A percentile compares a stretch with the other conserved stretches of the same genome.
Conservation (phyloP, 495 filamentous ascomycete genomes). For the Pseudoneurospora amorphoporcata region DNA sequence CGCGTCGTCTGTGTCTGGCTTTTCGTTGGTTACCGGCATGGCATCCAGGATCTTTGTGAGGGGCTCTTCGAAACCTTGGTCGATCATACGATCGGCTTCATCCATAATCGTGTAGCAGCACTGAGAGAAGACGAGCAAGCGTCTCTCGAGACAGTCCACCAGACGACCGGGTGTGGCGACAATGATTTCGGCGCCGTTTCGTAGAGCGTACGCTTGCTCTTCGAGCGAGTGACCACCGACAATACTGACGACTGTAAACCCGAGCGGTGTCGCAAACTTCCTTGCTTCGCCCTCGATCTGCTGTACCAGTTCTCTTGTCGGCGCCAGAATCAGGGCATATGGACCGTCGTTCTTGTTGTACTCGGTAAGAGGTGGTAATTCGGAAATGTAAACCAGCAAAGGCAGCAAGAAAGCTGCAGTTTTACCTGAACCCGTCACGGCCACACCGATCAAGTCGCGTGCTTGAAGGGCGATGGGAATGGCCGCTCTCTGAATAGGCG, state of each 20-base stretch:
- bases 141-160: conserved; percentile 91
- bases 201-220: conserved; percentile 84
- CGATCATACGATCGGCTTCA: conserved; percentile 99
- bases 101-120: conserved; percentile 97
- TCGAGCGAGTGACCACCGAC: conserved; percentile 94
- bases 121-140: conserved; percentile 82
- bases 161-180: conserved; percentile 96
- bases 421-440: conserved; percentile 97
- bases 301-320: conserved; percentile 96
- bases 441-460: conserved; percentile 93
- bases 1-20: conserved; percentile 90
- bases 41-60: conserved; percentile 98
- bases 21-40: conserved; percentile 90
- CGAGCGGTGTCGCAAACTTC: conserved; percentile 85
- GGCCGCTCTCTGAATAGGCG: conserved; percentile 83
- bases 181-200: conserved; percentile 97
- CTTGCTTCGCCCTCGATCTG: conserved; percentile 93
- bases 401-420: conserved; percentile 93
- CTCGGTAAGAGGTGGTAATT: conserved; percentile 76
- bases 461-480: conserved; percentile 93
- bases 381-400: conserved; percentile 91
- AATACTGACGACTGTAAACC: conserved; percentile 93
- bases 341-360: conserved; percentile 90
- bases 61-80: conserved; percentile 94
- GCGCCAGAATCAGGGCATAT: conserved; percentile 91